Percentiles rank a stretch among this genome's conserved stretches.
These are phyloP conservation scores for Macroventuria anomochaeta DNA, from an alignment of 2,329 filamentous ascomycete species.

Conservation along the genomic window DNA sequence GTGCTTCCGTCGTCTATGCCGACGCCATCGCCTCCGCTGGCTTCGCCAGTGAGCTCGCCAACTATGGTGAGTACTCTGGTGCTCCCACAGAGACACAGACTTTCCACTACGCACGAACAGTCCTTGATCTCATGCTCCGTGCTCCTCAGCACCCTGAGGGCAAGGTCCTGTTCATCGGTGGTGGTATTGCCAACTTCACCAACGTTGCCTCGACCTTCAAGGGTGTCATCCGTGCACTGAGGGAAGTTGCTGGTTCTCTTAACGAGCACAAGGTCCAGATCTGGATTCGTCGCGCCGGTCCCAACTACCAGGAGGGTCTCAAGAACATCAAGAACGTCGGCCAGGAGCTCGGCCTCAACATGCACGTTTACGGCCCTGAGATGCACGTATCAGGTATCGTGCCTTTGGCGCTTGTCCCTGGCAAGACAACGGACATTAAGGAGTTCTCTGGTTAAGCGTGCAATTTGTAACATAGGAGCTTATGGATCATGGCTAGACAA, in stretches of 20 bases:
- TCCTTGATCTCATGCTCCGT: conserved; percentile 96
- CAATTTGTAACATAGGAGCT: conserved; percentile 41
- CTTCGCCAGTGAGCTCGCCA: conserved; percentile 94
- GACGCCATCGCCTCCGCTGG: conserved; percentile 97
- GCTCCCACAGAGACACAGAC: conserved; percentile 98
- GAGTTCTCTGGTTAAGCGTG: conserved; percentile 62
- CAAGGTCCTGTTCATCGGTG: conserved; percentile 99
- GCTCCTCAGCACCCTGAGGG: conserved; percentile 83
- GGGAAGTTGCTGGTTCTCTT: conserved; percentile 84
- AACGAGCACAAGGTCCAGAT: conserved; percentile 98
- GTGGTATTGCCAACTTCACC: conserved; percentile 99
- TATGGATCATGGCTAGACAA: conserved; percentile 43
- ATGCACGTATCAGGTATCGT: conserved; percentile 96
- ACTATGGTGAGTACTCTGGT: conserved; percentile 99
- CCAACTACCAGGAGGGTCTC: conserved; percentile 99
- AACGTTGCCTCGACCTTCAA: conserved; percentile 99
- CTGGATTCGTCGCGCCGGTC: conserved; percentile 89
- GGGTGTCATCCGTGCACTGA: conserved; percentile 95
- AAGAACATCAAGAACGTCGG: conserved; percentile 99
- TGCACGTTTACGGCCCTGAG: conserved; percentile 85
- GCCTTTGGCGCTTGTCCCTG: conserved; percentile 77
- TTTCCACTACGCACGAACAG: conserved; percentile 97
- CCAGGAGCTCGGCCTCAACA: conserved; percentile 90
- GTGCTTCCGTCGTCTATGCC: conserved; percentile 98
- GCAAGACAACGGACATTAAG: conserved; percentile 66